Percentiles rank a stretch among this genome's conserved stretches.
phyloP scores from a whole-genome alignment of 768 basidiomycete species.

The Candolleomyces efflorescens region DNA sequence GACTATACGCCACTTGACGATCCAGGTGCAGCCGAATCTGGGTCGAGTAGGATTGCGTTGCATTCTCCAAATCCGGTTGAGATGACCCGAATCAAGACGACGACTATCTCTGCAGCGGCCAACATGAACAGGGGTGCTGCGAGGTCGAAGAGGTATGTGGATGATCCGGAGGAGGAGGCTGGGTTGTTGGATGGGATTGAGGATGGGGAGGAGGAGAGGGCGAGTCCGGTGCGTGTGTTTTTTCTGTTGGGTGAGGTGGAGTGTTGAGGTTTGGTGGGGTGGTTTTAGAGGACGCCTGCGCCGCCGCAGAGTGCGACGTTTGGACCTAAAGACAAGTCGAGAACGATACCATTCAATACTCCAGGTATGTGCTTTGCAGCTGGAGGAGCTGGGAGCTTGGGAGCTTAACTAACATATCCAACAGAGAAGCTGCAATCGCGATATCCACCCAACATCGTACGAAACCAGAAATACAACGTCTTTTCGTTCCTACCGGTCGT shows the following conservation, averaged over 20 bases:
- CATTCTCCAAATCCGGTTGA: constrained; percentile 8
- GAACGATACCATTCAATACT: constrained; percentile 75
- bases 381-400: background rate
- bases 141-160: constrained; percentile 52
- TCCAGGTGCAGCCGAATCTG: constrained; percentile 1
- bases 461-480: constrained; percentile 97
- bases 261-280: constrained; percentile 1
- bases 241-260: background rate
- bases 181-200: constrained; percentile 42
- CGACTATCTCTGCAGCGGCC: constrained; percentile 22
- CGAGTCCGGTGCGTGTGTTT: constrained; percentile 16
- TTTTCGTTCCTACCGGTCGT: constrained; percentile 97
- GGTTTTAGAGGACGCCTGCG: constrained; percentile 19
- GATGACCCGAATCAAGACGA: constrained; percentile 18
- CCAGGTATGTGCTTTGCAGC: constrained; percentile 36
- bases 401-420: background rate
- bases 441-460: constrained; percentile 86
- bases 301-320: constrained; percentile 20
- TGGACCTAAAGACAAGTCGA: constrained; percentile 60
- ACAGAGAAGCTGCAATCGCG: constrained; percentile 67
- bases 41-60: constrained; percentile 6
- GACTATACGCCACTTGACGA: constrained; percentile 43
- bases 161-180: constrained; percentile 63
- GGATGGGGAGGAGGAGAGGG: constrained; percentile 27
- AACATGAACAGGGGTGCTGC: constrained; percentile 25